Percentiles rank a stretch among this genome's conserved stretches.
Conservation (phyloP, 805 yeast genomes). For the Sugiyamaella chiloensis region DNA sequence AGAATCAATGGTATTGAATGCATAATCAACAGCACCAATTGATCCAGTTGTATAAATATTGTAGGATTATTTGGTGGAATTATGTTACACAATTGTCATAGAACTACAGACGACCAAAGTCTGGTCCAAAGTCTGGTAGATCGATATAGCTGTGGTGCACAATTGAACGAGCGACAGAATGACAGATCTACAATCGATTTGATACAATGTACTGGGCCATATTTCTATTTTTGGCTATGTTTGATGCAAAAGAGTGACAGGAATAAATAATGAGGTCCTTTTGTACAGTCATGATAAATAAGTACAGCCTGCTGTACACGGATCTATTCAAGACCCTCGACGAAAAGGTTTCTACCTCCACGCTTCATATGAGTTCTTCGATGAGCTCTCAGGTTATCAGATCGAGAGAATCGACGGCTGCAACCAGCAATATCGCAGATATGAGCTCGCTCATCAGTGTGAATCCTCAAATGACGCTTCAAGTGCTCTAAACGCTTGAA, state of each 20-base stretch:
- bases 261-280: conserved; percentile 5
- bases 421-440: conserved; percentile 56
- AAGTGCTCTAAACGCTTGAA: conserved; percentile 43
- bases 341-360: conserved; percentile 41
- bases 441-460: conserved; percentile 77
- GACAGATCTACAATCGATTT: too few species aligned
- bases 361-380: conserved; percentile 57
- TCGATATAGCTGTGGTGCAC: too few species aligned
- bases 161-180: too few species aligned
- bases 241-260: conserved; percentile 7
- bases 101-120: too few species aligned
- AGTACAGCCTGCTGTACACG: conserved; percentile 5
- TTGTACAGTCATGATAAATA: not conserved
- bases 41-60: too few species aligned
- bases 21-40: too few species aligned
- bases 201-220: too few species aligned
- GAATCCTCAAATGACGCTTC: conserved; percentile 63
- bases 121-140: too few species aligned
- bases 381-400: conserved; percentile 80
- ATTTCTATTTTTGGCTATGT: too few species aligned
- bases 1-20: too few species aligned
- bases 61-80: too few species aligned
- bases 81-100: too few species aligned
- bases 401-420: conserved; percentile 62
- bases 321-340: conserved; percentile 34